Evolutionary conservation across 2,329 filamentous ascomycete species (phyloP), one percentile per base, ranked within the genome.

Genomic region (Aspergillus glaucus): DNA sequence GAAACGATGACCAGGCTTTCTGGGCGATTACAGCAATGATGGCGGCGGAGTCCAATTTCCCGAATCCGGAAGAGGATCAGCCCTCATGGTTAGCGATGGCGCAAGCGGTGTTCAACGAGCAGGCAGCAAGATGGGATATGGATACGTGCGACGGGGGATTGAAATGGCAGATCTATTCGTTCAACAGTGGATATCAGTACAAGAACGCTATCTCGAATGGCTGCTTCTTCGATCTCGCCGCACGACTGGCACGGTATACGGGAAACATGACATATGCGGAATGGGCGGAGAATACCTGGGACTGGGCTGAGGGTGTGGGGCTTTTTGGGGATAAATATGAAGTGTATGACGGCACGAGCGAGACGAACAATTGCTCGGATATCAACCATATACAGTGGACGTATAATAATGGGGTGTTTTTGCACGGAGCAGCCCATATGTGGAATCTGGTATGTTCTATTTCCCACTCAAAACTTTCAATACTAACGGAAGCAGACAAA

Each of bases 1-100:
- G 62, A 32, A 78, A 78, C 54, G 75, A 78, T 53, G 73, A 79
- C 55, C 75, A 82, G 75, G 82, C 84, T 4, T 89, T 90, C 69
- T 92, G 88, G 88, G 86, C 79, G 15, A 79, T 91, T 73, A 80
- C 87, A 1, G 85, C 84, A 50, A 85, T 93, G 78, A 77, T 79
- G 5, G 87, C 87, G 2, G 84, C 84, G 32, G 88, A 93, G 67
- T 81, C 82, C 59, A 81, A 80, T 54, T 91, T 86, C 58, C 84
- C 84, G 1, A 77, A 88, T 58, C 86, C 87, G 2, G 75, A 79
- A 0, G 51, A 72, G 0, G 78, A 78, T 50, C 62, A 82, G 48
- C 80, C 85, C 1, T 81, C 85, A 54, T 94, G 86, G 86, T 76
- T 91, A 22, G 80, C 81, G 9, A 75, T 92, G 24, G 83, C 79